Base-by-base conservation (phyloP, 1,284 basidiomycete genomes). In the Taiwanofungus camphoratus region DNA sequence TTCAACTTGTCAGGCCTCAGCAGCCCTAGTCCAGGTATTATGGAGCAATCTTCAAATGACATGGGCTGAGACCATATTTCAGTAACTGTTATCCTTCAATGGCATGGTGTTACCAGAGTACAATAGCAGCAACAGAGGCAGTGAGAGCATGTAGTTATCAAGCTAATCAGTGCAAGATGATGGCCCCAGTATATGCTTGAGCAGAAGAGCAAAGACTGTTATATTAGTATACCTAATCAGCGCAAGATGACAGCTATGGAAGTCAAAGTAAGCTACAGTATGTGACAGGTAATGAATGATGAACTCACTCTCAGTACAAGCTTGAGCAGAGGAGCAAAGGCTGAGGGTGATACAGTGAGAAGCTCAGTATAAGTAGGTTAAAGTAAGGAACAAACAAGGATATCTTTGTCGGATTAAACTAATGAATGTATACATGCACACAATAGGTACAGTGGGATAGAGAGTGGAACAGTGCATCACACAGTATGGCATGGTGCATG, bases 301-400 rank as follows among this genome's bases (percentile, higher is more conserved):
- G 31, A 11, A 33, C 35, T 36, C 21, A 36, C 35, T 23, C 35
- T 36, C 35, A 36, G 3, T 9, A 22, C 21, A n/a, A 32, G 39
- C 27, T n/a, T n/a, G n/a, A n/a, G n/a, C n/a, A n/a, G n/a, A n/a
- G n/a, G n/a, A n/a, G n/a, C n/a, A n/a, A 31, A 40, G 30, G 24
- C 39, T 40, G 39, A 33, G 39, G 39, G 39, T 32, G 39, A 12
- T 16, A 3, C 12, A 18, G 19, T 21, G 19, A 40, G 27, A 15
- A 7, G 29, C 36, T 18, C n/a, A 27, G 39, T 32, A 40, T 33
- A 40, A 19, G 39, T 40, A 30, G 18, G 30, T 9, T 9, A 30
- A 16, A 40, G 7, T 16, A 12, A 40, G 18, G 29, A 19, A 22
- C 29, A 32, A 21, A 8, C 5, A 32, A 9, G 16, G 15, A 7